Percentiles rank a stretch among this genome's conserved stretches.
Conservation (phyloP, 441 rosid species). For the Pelargonium myrrhifolium region DNA sequence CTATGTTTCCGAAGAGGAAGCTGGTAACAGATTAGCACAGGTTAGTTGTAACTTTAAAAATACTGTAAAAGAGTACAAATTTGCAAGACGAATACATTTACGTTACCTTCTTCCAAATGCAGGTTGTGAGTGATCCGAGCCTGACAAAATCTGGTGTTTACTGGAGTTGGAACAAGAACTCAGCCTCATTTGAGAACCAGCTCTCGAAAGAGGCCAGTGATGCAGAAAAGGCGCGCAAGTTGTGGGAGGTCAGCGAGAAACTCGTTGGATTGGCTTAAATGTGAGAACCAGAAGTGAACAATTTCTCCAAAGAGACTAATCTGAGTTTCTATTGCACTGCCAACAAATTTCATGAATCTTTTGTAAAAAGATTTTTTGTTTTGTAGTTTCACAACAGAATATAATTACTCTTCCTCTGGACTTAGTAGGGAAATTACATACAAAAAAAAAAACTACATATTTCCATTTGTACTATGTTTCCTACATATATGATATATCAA, state of each 20-base stretch:
- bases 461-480: not conserved
- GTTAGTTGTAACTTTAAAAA: conserved; percentile 15
- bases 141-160: conserved; percentile 81
- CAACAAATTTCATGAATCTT: not conserved
- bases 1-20: conserved; percentile 79
- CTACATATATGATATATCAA: no score
- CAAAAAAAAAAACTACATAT: not conserved
- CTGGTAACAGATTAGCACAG: conserved; percentile 90
- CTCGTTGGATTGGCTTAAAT: conserved; percentile 64
- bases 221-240: conserved; percentile 62
- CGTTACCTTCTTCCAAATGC: not conserved
- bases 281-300: not conserved
- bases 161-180: conserved; percentile 92
- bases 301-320: no score
- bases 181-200: conserved; percentile 82
- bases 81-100: not conserved
- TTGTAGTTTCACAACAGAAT: not conserved
- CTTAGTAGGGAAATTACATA: not conserved
- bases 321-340: no score
- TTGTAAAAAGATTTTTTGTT: not conserved
- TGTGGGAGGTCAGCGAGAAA: conserved; percentile 86
- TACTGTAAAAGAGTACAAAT: not conserved
- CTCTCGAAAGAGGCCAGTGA: conserved; percentile 80
- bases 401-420: not conserved
- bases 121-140: conserved; percentile 78